Evolutionary conservation across 176 grass and related monocot genomes (phyloP).

Genomic region (Oryza rufipogon): DNA sequence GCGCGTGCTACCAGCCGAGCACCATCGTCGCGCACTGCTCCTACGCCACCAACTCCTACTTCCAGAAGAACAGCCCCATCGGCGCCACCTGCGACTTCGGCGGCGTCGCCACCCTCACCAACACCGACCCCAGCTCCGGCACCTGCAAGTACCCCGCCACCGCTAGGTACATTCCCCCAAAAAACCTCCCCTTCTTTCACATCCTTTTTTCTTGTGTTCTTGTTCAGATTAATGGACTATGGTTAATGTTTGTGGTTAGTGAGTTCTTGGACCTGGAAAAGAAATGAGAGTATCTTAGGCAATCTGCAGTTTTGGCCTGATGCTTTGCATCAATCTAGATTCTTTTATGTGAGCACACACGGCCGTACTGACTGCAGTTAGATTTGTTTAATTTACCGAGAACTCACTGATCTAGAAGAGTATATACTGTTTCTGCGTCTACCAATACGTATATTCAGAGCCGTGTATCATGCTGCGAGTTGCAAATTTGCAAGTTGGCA

Average conservation of each 20-base stretch:
- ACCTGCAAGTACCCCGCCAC: slow-evolving; percentile 50
- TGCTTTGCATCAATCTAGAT: not conserved
- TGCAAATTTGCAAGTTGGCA: not conserved
- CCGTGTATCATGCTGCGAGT: not conserved
- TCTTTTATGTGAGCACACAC: slow-evolving; percentile 14
- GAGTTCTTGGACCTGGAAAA: slow-evolving; percentile 25
- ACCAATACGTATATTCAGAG: not conserved
- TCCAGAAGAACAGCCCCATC: slow-evolving; percentile 55
- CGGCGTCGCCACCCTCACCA: slow-evolving; percentile 51
- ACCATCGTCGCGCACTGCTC: slow-evolving; percentile 62
- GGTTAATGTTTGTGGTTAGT: too few species aligned
- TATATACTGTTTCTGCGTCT: not conserved
- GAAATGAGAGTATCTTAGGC: slow-evolving; percentile 9
- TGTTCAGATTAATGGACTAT: not conserved
- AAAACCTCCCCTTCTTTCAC: not conserved
- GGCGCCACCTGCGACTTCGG: slow-evolving; percentile 69
- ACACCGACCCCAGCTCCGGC: slow-evolving; percentile 57
- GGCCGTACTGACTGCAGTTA: not conserved
- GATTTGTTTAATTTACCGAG: not conserved
- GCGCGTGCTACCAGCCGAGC: slow-evolving; percentile 54
- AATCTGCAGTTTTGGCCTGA: slow-evolving; percentile 10
- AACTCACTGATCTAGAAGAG: not conserved
- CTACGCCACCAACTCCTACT: slow-evolving; percentile 86
- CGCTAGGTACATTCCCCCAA: not conserved
- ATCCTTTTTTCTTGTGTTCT: not conserved